Evolutionary conservation across 306 rosid species (phyloP), one percentile per base, ranked within the genome.

Genomic region (Cucumis cinereus): DNA sequence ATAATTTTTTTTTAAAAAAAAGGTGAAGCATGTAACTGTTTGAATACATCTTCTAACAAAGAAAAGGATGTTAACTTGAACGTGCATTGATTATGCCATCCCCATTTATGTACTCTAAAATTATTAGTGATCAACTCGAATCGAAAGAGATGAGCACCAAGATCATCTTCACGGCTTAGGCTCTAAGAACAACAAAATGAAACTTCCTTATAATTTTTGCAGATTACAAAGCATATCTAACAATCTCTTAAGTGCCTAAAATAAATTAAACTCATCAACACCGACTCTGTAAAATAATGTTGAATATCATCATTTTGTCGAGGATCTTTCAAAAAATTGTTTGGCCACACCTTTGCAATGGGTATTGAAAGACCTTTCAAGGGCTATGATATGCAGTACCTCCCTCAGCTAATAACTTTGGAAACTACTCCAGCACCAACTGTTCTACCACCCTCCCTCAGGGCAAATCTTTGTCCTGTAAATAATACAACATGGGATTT

Each of bases 361-460:
- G 38, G 35, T 52, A 74, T 49, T 28, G 52, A 74, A 50, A 36
- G 67, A 14, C 72, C 40, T 47, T 40, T 26, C 62, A 50, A 35
- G 60, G 40, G 59, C 47, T 22, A 49, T 45, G 14, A 58, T 14
- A 5, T 58, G 13, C 20, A 70, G 49, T 24, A 30, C 30, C 71
- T 63, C 35, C 19, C 83, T 88, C 84, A 84, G 84, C 77, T 85
- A 79, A 92, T 61, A 80, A 92, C 91, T 90, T 95, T 95, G 6
- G 99, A 92, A 68, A 95, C 99, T 79, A 95, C 99, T 66, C 99
- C 99, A 1, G 99, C 99, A 79, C 99, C 99, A 61, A 95, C 99
- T 7, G 99, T 95, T 85, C 99, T 95, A 41, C 99, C 97, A 47
- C 99, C 99, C 84, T 95, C 99, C 84, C 99, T 88, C 84, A 95